A percentile compares a stretch with the other conserved stretches of the same genome.
phyloP scores from a whole-genome alignment of 2,329 filamentous ascomycete species.

The Nothophaeocryptopus gaeumannii region DNA sequence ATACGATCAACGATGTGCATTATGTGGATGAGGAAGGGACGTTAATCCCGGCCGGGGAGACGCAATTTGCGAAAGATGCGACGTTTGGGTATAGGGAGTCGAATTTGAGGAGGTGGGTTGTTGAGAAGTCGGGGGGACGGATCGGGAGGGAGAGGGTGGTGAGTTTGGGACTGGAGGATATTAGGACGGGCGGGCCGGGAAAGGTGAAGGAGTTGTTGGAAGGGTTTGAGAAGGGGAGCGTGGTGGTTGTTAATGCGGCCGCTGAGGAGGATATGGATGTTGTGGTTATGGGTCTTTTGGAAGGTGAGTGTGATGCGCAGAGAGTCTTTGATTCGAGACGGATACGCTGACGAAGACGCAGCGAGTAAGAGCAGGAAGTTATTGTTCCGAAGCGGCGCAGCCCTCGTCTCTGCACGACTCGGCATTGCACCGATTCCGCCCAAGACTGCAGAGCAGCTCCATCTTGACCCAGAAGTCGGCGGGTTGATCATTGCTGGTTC shows the following conservation, averaged over 20 bases:
- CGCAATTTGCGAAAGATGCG: constrained; percentile 57
- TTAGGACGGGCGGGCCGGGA: constrained; percentile 47
- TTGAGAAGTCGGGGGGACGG: constrained; percentile 51
- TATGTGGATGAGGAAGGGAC: constrained; percentile 54
- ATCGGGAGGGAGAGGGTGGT: constrained; percentile 41
- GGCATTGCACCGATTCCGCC: constrained; percentile 54
- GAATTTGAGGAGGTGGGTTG: constrained; percentile 53
- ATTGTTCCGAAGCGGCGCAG: constrained; percentile 48
- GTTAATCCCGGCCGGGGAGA: constrained; percentile 52
- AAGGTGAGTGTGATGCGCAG: constrained; percentile 31
- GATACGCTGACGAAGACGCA: not conserved
- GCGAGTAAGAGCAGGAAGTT: constrained; percentile 40
- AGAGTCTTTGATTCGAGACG: too few relatives aligned
- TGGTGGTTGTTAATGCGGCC: constrained; percentile 54
- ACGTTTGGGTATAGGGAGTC: constrained; percentile 58
- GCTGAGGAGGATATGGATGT: constrained; percentile 56
- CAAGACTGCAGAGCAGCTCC: constrained; percentile 47
- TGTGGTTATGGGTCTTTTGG: constrained; percentile 50
- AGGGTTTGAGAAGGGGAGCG: constrained; percentile 36
- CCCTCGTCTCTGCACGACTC: constrained; percentile 51
- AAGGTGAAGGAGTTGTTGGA: constrained; percentile 44
- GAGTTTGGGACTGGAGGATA: constrained; percentile 49
- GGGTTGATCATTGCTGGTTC: constrained; percentile 57
- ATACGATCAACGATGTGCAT: constrained; percentile 57
- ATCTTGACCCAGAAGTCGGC: constrained; percentile 39